These are phyloP conservation scores for Aspergillus sp. DNA, from an alignment of 2,329 filamentous ascomycete genomes.

Conservation along the genomic window DNA sequence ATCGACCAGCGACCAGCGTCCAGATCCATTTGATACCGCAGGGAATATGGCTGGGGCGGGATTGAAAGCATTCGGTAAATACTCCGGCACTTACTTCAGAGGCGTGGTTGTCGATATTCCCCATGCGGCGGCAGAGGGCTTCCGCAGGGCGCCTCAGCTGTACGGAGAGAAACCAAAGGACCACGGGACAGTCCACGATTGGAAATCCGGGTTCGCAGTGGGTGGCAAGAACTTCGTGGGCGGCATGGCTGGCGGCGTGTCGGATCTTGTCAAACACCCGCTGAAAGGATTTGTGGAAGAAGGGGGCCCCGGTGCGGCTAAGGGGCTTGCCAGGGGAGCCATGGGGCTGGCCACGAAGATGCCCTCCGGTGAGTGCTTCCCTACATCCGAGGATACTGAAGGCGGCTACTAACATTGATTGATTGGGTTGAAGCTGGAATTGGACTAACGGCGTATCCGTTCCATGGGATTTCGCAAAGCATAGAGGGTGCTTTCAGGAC, in stretches of 20 bases:
- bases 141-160: slow-evolving; percentile 24
- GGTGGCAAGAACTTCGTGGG: slow-evolving; percentile 24
- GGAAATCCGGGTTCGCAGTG: slow-evolving; percentile 22
- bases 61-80: slow-evolving; percentile 14
- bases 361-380: slow-evolving; percentile 14
- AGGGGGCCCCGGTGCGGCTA: slow-evolving; percentile 22
- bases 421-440: slow-evolving; percentile 8
- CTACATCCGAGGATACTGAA: neutral
- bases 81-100: slow-evolving; percentile 19
- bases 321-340: slow-evolving; percentile 26
- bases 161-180: slow-evolving; percentile 29
- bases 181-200: slow-evolving; percentile 23
- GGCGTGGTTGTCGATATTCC: slow-evolving; percentile 29
- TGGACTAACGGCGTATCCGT: slow-evolving; percentile 14
- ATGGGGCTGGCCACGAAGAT: slow-evolving; percentile 15
- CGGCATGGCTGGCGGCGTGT: slow-evolving; percentile 25
- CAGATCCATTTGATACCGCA: slow-evolving; percentile 3
- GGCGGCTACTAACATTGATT: neutral
- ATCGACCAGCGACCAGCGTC: neutral
- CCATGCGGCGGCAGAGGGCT: slow-evolving; percentile 26
- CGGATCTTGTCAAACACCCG: slow-evolving; percentile 22
- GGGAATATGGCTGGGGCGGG: slow-evolving; percentile 9
- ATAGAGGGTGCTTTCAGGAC: slow-evolving; percentile 12
- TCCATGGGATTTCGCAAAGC: slow-evolving; percentile 14
- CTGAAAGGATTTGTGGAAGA: slow-evolving; percentile 21